Conservation (phyloP, 805 yeast genomes). For the Candida methanosorbosa region DNA sequence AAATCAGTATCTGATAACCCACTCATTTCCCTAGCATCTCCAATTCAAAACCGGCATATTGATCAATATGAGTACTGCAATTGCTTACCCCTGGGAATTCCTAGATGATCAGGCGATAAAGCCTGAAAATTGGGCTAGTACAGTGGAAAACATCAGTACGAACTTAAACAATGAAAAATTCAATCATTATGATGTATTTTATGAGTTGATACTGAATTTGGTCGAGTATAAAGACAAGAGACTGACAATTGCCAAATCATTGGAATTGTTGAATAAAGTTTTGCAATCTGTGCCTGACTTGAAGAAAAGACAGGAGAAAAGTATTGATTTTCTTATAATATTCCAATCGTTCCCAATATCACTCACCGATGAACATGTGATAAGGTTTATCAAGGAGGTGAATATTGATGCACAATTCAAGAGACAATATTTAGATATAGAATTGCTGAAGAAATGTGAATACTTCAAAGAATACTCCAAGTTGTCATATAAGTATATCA, state of each 20-base stretch:
- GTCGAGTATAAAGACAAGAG: too few species aligned
- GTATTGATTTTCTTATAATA: conserved; percentile 16
- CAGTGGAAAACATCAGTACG: conserved; percentile 5
- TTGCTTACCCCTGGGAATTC: conserved; percentile 7
- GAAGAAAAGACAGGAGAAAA: conserved; percentile 12
- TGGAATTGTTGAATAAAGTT: too few species aligned
- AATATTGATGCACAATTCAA: conserved; percentile 18
- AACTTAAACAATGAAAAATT: conserved; percentile 4
- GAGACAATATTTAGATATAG: conserved; percentile 18
- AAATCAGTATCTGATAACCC: too few species aligned
- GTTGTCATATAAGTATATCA: conserved; percentile 21
- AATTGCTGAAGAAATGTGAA: conserved; percentile 15
- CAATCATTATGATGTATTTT: conserved; percentile 9
- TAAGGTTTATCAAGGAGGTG: conserved; percentile 15
- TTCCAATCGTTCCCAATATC: conserved; percentile 17
- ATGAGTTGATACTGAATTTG: too few species aligned
- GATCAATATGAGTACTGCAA: background rate
- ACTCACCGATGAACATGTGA: background rate
- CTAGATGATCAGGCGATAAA: conserved; percentile 5
- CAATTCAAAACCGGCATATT: background rate
- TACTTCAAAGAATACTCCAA: conserved; percentile 21
- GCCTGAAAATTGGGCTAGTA: conserved; percentile 1
- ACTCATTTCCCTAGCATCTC: too few species aligned
- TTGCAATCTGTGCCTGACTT: too few species aligned
- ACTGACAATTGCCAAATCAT: too few species aligned